Percentiles rank a stretch among this genome's conserved stretches.
Evolutionary conservation across 495 filamentous ascomycete genomes (phyloP).

Genomic region (Penicillium ochrochloron): DNA sequence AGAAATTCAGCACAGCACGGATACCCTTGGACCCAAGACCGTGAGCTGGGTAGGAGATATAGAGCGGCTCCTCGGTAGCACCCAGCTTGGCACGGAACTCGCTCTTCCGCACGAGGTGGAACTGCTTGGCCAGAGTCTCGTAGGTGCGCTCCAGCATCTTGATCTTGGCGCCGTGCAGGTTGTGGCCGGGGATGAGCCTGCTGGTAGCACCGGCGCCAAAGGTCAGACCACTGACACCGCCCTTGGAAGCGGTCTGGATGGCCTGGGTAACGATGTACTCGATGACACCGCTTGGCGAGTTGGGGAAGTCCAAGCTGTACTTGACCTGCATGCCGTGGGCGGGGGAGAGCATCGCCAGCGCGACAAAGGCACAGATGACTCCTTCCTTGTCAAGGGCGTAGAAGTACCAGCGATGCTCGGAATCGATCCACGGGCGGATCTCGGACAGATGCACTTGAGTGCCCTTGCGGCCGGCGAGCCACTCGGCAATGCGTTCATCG

Average conservation of each 20-base stretch:
- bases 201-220: slow-evolving; percentile 78
- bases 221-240: slow-evolving; percentile 69
- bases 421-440: slow-evolving; percentile 80
- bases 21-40: slow-evolving; percentile 77
- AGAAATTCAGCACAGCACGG: slow-evolving; percentile 79
- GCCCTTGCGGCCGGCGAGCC: slow-evolving; percentile 78
- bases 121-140: slow-evolving; percentile 73
- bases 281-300: slow-evolving; percentile 76
- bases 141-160: slow-evolving; percentile 78
- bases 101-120: slow-evolving; percentile 79
- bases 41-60: slow-evolving; percentile 80
- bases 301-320: slow-evolving; percentile 84
- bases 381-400: slow-evolving; percentile 71
- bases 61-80: slow-evolving; percentile 74
- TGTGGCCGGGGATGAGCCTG: slow-evolving; percentile 71
- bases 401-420: slow-evolving; percentile 78
- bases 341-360: slow-evolving; percentile 74
- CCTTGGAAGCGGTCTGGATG: slow-evolving; percentile 67
- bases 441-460: slow-evolving; percentile 85
- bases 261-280: slow-evolving; percentile 77
- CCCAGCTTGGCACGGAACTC: slow-evolving; percentile 89
- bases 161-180: slow-evolving; percentile 72
- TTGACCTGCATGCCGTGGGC: slow-evolving; percentile 85
- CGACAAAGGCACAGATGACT: slow-evolving; percentile 71
- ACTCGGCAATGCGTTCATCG: slow-evolving; percentile 74